Evolutionary conservation across 345 rosid genomes (phyloP), one percentile per base, ranked within the genome.

Genomic region (Moringa oleifera): DNA sequence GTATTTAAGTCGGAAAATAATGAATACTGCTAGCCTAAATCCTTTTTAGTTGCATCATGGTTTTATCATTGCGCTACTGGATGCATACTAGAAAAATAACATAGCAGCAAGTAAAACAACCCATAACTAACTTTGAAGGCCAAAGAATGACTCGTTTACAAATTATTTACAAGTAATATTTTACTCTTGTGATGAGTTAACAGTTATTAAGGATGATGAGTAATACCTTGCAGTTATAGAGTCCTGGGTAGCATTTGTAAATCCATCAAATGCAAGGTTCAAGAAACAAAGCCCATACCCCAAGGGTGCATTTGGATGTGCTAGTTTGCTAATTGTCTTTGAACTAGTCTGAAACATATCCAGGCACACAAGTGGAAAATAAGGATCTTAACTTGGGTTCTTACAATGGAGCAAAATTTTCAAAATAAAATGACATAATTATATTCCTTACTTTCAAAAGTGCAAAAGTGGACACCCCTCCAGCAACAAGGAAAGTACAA

Each of bases 211-310:
- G 8, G 33, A n/a, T n/a, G n/a, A n/a, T n/a, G n/a, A n/a, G n/a
- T n/a, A n/a, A n/a, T n/a, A 88, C 99, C 99, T 81, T 20, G 79
- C 84, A 15, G 79, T 82, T 37, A 94, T 80, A 23, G 99, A 94
- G 79, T 94, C 99, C 73, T 94, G 99, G 24, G 97, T 94, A 24
- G 99, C 97, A 31, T 94, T 94, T 63, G 99, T 94, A 73, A 90
- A 94, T 67, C 99, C 99, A 66, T 94, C 99, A 76, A 94, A 91
- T 67, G 90, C 87, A 45, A 94, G 96, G 77, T 94, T 94, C 59
- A 91, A 60, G 79, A 88, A 91, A 71, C 97, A 94, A 31, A 94
- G 88, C 28, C 94, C 87, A 54, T 94, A 94, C 51, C 97, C 99
- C 69, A 89, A 85, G 36, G 99, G 97, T 0, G 97, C 95, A 73